Evolutionary conservation across 2,329 filamentous ascomycete genomes (phyloP).

Genomic region (Fusarium caatingaense): DNA sequence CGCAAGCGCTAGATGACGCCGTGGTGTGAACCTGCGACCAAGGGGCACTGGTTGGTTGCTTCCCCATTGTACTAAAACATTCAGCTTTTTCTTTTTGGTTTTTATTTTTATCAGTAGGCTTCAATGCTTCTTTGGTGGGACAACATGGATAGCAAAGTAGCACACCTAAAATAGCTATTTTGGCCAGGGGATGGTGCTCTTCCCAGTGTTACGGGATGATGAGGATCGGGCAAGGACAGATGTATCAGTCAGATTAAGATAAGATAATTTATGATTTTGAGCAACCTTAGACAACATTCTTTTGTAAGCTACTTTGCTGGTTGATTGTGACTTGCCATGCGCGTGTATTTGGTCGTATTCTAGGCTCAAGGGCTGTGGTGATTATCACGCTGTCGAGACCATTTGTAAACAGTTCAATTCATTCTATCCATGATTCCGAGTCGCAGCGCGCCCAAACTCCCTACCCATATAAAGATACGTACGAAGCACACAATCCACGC

Average conservation of each 20-base stretch:
- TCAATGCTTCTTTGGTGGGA: background rate
- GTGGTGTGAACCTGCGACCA: slow-evolving; percentile 10
- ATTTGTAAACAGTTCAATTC: slow-evolving; percentile 24
- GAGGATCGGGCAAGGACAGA: slow-evolving; percentile 25
- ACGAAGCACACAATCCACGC: slow-evolving; percentile 29
- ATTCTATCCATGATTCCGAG: slow-evolving; percentile 41
- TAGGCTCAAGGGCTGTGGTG: background rate
- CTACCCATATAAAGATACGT: slow-evolving; percentile 40
- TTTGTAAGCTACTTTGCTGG: background rate
- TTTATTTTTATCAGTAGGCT: slow-evolving; percentile 8
- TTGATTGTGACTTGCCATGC: background rate
- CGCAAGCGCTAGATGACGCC: slow-evolving; percentile 50
- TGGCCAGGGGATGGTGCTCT: background rate
- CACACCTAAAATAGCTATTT: slow-evolving; percentile 12
- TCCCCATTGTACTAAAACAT: slow-evolving; percentile 34
- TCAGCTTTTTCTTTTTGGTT: slow-evolving; percentile 20
- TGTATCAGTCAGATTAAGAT: slow-evolving; percentile 26
- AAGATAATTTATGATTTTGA: slow-evolving; percentile 37
- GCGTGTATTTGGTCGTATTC: background rate
- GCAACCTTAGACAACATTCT: slow-evolving; percentile 15
- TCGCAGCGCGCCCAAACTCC: slow-evolving; percentile 43
- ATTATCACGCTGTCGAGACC: background rate
- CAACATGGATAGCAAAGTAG: slow-evolving; percentile 1
- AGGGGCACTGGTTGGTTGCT: slow-evolving; percentile 16
- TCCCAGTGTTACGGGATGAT: slow-evolving; percentile 10